Evolutionary conservation across 148 eudicot genomes (phyloP), one percentile per base, ranked within the genome.

Genomic region (Amaranthus hypochondriacus): DNA sequence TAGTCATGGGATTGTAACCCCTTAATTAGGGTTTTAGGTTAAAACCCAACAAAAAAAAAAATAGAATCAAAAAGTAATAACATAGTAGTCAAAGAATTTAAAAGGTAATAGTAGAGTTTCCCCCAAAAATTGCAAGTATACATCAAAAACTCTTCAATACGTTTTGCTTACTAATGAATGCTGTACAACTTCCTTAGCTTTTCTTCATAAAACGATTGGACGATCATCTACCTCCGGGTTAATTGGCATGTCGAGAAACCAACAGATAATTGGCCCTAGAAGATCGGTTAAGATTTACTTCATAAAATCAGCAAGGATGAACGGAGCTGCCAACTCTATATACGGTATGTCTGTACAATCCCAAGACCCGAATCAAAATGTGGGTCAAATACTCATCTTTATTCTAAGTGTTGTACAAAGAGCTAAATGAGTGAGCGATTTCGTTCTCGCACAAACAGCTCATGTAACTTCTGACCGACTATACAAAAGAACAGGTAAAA

Each of bases 131-230:
- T 28, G 0, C 39, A 28, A 28, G 39, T 28, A 28, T 28, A 28
- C 39, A 28, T 28, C 39, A 28, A 28, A 28, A 28, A 28, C 39
- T 71, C 65, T n/a, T 21, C 47, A 44, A 59, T 46, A 62, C 2
- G 39, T 28, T 28, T 28, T 28, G 39, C 39, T 28, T 28, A 28
- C 39, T 28, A 28, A 75, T 12, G 52, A 62, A 74, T 74, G 56
- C 64, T 79, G 74, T 79, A 79, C 77, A 79, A 69, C 11, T 70
- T 62, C 21, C 7, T 18, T 54, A 62, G 43, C 73, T 73, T 15
- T 74, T 39, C 64, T 56, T 66, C 7, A 47, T 44, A 69, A 67
- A 72, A 47, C 50, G 9, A 39, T 56, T 48, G 42, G 14, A 49
- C n/a, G 21, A 28, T 58, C 48, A 11, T 58, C 74, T 55, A 48